Conservation (phyloP, 176 grass and related monocot genomes). For the Carex parvula region DNA sequence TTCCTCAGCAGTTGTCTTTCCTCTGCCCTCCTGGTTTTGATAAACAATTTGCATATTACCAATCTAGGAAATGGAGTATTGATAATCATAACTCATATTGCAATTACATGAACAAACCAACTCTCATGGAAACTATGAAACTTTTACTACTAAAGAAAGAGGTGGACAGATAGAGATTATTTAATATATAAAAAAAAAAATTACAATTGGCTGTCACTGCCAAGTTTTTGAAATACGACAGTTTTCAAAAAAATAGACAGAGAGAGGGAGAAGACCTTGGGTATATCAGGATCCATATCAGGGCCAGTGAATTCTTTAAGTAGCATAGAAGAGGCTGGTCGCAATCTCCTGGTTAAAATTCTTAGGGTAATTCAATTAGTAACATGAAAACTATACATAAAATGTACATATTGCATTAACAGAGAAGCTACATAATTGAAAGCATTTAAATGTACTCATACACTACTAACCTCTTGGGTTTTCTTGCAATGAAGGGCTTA, state of each 20-base stretch:
- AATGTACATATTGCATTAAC: neutral
- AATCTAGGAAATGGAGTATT: neutral
- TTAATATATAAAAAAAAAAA: too few relatives aligned
- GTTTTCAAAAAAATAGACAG: neutral
- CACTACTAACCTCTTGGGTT: slow-evolving; percentile 28
- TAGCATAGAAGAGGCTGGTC: slow-evolving; percentile 28
- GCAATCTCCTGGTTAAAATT: slow-evolving; percentile 29
- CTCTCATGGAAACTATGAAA: neutral
- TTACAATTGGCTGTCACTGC: too few relatives aligned
- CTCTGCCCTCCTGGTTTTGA: slow-evolving; percentile 13
- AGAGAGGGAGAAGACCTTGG: neutral
- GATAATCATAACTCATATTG: neutral
- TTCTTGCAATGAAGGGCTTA: slow-evolving; percentile 6
- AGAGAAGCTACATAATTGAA: neutral
- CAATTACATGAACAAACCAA: neutral
- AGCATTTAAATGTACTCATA: neutral
- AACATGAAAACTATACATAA: neutral
- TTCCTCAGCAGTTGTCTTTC: slow-evolving; percentile 7
- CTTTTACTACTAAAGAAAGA: neutral
- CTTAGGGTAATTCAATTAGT: slow-evolving; percentile 20
- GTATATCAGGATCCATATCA: slow-evolving; percentile 10
- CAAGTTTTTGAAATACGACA: too few relatives aligned
- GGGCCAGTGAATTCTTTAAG: slow-evolving; percentile 22
- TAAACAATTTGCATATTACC: neutral
- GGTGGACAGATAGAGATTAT: too few relatives aligned